Evolutionary conservation across 2,329 filamentous ascomycete genomes (phyloP), one percentile per base, ranked within the genome.

Genomic region (Tolypocladium nubicola): DNA sequence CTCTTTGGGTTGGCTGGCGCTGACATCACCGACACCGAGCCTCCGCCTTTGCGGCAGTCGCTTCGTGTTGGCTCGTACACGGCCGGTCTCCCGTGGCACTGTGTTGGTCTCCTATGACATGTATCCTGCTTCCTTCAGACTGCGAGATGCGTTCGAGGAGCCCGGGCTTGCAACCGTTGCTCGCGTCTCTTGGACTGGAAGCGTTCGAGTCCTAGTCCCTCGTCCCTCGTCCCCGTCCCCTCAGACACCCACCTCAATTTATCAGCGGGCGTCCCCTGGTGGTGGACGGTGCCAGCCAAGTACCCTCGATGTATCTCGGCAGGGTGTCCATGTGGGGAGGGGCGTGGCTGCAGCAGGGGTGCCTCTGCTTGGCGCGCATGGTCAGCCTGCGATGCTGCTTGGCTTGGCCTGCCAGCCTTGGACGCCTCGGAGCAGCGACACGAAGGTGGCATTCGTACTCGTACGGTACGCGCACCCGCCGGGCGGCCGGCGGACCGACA

Each of bases 301-400:
- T 53, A 41, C 39, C 52, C 14, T 30, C 52, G 4, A 41, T 19
- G 52, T 54, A 41, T 30, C 38, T 33, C 19, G 30, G 38, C 13
- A 19, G 14, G 23, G 16, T 43, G 38, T 30, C 52, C 19, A 7
- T 30, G 52, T 54, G 39, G 52, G 26, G 23, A 35, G 38, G 52
- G 52, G 52, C 19, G 52, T 54, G 52, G 52, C 52, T 54, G 39
- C 26, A 54, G 54, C 30, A 38, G 16, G 54, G 21, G 10, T 14
- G 47, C 19, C 47, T 37, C 47, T 14, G 16, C 47, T 50, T 50
- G 47, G 26, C 47, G 16, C 47, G 30, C 26, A 50, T 35, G 30
- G 53, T 53, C 56, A 57, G 55, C 50, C 56, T 40, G 53, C 26
- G 45, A 49, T 50, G 47, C 8, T 49, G 26, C 26, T 33, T n/a